These are phyloP conservation scores for Geotrichum ghanense DNA, from an alignment of 805 yeast genomes.

Conservation along the genomic window DNA sequence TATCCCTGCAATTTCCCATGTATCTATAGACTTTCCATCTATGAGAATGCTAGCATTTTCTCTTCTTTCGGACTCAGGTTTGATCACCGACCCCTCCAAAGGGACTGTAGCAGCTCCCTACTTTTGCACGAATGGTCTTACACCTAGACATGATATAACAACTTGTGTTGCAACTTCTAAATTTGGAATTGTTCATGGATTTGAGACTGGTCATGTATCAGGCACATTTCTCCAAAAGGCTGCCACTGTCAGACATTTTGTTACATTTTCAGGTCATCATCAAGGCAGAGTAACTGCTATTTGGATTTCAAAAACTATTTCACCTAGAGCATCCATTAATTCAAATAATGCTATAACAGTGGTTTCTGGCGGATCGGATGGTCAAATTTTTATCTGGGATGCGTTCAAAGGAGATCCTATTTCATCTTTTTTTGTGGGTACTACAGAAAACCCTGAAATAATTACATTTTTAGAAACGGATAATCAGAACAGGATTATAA, in stretches of 20 bases:
- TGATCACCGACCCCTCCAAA: conserved; percentile 19
- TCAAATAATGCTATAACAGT: conserved; percentile 10
- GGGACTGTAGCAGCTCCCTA: conserved; percentile 20
- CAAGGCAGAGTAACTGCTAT: conserved; percentile 15
- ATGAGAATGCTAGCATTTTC: conserved; percentile 17
- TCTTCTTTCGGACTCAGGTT: conserved; percentile 17
- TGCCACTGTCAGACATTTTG: conserved; percentile 18
- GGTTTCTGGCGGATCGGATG: conserved; percentile 14
- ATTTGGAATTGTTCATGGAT: conserved; percentile 22
- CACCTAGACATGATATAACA: conserved; percentile 9
- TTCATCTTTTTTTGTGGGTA: conserved; percentile 4
- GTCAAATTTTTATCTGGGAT: conserved; percentile 14
- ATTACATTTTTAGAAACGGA: conserved; percentile 11
- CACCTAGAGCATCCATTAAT: conserved; percentile 12
- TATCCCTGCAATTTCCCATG: conserved; percentile 14
- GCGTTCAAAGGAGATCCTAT: conserved; percentile 7
- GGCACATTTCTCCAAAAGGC: conserved; percentile 16
- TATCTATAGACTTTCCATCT: conserved; percentile 16
- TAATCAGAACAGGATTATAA: conserved; percentile 6
- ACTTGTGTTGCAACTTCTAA: conserved; percentile 18
- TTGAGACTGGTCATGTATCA: conserved; percentile 16
- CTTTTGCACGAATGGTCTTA: conserved; percentile 15
- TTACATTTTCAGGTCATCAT: conserved; percentile 15
- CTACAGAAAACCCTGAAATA: not conserved
- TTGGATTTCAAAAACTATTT: conserved; percentile 22